phyloP scores from a whole-genome alignment of 2,329 filamentous ascomycete genomes.

The Penicillium expansum region DNA sequence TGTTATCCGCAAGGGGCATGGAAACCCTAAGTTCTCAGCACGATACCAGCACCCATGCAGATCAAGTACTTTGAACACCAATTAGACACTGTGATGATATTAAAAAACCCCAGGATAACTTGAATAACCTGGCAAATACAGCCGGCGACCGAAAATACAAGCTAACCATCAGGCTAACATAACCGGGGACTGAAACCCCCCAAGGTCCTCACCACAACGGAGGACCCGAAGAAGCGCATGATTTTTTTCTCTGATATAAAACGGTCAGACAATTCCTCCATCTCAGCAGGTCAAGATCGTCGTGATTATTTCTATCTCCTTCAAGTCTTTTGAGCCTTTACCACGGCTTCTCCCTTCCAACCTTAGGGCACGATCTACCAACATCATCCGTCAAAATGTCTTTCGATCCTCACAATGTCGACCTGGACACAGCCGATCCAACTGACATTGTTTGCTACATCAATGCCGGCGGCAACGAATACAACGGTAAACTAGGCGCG shows the following conservation, averaged over 20 bases:
- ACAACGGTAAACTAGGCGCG: conserved; percentile 50
- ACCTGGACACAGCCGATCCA: conserved; percentile 45
- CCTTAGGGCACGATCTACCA: not conserved
- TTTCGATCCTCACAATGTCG: conserved; percentile 44
- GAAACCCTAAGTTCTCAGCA: not conserved
- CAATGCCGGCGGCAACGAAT: conserved; percentile 48
- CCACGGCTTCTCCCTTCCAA: not conserved
- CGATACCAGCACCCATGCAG: not conserved
- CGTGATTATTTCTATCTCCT: not conserved
- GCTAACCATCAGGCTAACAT: not conserved
- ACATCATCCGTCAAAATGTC: conserved; percentile 14
- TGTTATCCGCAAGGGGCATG: not conserved
- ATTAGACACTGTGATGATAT: no score
- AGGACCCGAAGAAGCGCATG: conserved; percentile 4
- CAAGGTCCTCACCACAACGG: conserved; percentile 21
- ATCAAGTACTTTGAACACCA: not conserved
- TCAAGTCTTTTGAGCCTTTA: not conserved
- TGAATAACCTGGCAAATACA: not conserved
- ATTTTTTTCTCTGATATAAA: conserved; percentile 8
- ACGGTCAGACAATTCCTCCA: not conserved
- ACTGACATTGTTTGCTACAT: conserved; percentile 53
- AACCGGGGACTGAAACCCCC: conserved; percentile 12
- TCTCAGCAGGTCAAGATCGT: not conserved
- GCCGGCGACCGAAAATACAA: not conserved
- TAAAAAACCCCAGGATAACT: rapidly evolving